These are phyloP conservation scores for Rhizophagus clarus DNA, from an alignment of 192 early-diverging fungal species.

Conservation along the genomic window DNA sequence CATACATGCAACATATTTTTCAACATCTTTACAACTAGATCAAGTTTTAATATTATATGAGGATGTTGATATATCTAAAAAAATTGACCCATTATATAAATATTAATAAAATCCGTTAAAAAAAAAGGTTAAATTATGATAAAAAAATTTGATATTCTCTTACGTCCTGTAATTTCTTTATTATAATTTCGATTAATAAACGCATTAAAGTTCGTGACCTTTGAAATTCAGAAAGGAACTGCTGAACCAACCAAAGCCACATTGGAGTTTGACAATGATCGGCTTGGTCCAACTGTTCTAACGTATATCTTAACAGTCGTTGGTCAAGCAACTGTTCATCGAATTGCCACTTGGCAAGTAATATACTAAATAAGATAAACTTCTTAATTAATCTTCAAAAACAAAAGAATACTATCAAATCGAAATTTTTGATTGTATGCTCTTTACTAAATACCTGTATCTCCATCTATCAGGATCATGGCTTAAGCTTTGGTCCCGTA, in stretches of 20 bases:
- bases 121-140: neutral
- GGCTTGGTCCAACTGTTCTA: conserved; percentile 45
- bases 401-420: too few species aligned
- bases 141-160: neutral
- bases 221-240: conserved; percentile 56
- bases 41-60: neutral
- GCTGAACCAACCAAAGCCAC: conserved; percentile 49
- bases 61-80: conserved; percentile 4
- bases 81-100: too few species aligned
- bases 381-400: neutral
- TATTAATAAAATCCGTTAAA: neutral
- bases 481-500: neutral
- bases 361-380: conserved; percentile 48
- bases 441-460: conserved; percentile 5
- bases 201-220: conserved; percentile 55
- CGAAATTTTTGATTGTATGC: too few species aligned
- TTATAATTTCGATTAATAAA: conserved; percentile 53
- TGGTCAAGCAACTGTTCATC: conserved; percentile 56
- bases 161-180: conserved; percentile 54
- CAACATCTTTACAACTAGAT: conserved; percentile 37
- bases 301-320: conserved; percentile 50
- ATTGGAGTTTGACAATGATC: conserved; percentile 46
- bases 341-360: conserved; percentile 59
- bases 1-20: conserved; percentile 52
- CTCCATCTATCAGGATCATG: conserved; percentile 20